A percentile compares a stretch with the other conserved stretches of the same genome.
Conservation (phyloP, 805 yeast genomes). For the Scheffersomyces stipitis region DNA sequence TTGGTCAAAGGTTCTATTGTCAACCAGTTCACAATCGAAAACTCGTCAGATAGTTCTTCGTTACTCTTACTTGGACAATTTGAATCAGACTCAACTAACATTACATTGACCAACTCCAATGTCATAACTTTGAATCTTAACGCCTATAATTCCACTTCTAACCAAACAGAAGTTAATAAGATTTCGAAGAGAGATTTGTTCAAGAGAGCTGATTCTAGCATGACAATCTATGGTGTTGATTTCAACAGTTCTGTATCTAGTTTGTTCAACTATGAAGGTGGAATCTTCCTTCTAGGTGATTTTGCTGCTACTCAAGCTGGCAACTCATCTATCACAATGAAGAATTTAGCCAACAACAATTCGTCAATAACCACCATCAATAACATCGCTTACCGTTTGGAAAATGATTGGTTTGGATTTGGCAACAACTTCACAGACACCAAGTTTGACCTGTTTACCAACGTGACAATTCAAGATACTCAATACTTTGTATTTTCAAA, state of each 20-base stretch:
- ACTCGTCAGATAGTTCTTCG: conserved; percentile 25
- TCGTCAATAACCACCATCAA: conserved; percentile 16
- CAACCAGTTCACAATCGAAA: conserved; percentile 20
- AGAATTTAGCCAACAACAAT: conserved; percentile 30
- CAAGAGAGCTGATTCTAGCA: conserved; percentile 17
- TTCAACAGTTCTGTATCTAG: conserved; percentile 30
- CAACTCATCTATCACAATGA: conserved; percentile 23
- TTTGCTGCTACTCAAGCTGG: conserved; percentile 28
- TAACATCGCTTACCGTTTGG: conserved; percentile 37
- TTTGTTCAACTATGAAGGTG: conserved; percentile 18
- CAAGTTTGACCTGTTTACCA: conserved; percentile 30
- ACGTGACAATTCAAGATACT: conserved; percentile 33
- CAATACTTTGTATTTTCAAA: conserved; percentile 44
- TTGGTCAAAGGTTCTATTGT: conserved; percentile 35
- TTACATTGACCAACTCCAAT: conserved; percentile 25
- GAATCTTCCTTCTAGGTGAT: conserved; percentile 29
- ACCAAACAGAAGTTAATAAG: conserved; percentile 22
- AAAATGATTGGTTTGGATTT: conserved; percentile 44
- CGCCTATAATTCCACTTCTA: conserved; percentile 31
- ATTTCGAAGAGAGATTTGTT: conserved; percentile 1
- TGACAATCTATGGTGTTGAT: conserved; percentile 25
- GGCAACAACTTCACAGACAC: conserved; percentile 29
- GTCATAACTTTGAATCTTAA: conserved; percentile 26
- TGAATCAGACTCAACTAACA: conserved; percentile 29
- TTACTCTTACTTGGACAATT: conserved; percentile 52